phyloP scores from a whole-genome alignment of 1,284 basidiomycete genomes.

The Puccinia polysora region DNA sequence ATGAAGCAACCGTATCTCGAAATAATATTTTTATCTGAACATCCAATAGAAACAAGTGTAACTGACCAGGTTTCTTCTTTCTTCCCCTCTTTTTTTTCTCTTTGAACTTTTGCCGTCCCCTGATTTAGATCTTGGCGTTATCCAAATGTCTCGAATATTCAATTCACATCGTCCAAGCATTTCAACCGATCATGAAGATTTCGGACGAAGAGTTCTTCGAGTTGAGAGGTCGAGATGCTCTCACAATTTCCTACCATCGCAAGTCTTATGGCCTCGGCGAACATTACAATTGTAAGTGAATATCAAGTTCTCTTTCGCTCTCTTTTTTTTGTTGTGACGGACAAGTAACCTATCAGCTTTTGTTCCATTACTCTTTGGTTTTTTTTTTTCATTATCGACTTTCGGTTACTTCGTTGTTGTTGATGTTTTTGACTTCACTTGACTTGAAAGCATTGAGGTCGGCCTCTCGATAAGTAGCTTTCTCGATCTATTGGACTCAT shows the following conservation, averaged over 20 bases:
- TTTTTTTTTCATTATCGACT: too few relatives aligned
- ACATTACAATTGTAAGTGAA: conserved; percentile 41
- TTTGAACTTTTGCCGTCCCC: not conserved
- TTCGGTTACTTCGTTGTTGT: too few relatives aligned
- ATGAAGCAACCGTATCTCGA: not conserved
- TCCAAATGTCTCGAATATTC: conserved; percentile 76
- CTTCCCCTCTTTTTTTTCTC: not conserved
- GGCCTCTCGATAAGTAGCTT: too few relatives aligned
- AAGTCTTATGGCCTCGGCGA: conserved; percentile 89
- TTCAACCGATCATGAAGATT: conserved; percentile 64
- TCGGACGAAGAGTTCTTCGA: conserved; percentile 65
- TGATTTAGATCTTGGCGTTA: conserved; percentile 69
- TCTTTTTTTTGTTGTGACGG: too few relatives aligned
- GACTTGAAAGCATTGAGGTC: too few relatives aligned
- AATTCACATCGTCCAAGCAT: conserved; percentile 86
- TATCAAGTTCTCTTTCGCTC: too few relatives aligned
- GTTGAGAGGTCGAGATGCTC: not conserved
- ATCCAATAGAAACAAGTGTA: too few relatives aligned
- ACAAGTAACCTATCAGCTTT: not conserved
- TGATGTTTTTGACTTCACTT: too few relatives aligned
- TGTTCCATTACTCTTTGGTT: too few relatives aligned
- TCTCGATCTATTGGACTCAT: too few relatives aligned
- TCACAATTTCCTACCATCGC: conserved; percentile 70
- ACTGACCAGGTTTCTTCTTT: too few relatives aligned
- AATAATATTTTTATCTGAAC: too few relatives aligned